Evolutionary conservation across 805 yeast species (phyloP).

Genomic region (Wickerhamomyces bisporus): DNA sequence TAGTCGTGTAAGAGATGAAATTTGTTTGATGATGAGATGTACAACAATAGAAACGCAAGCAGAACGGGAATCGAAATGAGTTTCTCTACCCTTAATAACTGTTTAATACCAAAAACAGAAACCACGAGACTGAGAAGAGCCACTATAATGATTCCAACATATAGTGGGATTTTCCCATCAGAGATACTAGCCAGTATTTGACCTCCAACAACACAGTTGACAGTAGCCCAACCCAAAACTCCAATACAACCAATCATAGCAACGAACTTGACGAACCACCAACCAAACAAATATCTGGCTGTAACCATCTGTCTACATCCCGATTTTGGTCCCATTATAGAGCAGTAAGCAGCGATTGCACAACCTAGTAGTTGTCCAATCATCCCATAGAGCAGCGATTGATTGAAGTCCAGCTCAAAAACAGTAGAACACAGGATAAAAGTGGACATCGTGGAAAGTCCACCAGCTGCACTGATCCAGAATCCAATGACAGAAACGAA

Average conservation of each 20-base stretch:
- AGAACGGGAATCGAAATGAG: conserved; percentile 64
- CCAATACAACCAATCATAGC: conserved; percentile 70
- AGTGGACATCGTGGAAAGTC: conserved; percentile 85
- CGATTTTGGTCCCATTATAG: conserved; percentile 85
- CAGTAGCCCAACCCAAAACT: conserved; percentile 89
- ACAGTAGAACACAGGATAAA: conserved; percentile 71
- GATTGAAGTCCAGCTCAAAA: conserved; percentile 63
- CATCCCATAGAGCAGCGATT: conserved; percentile 57
- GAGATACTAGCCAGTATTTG: conserved; percentile 68
- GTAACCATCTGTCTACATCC: conserved; percentile 89
- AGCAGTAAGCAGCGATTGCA: conserved; percentile 72
- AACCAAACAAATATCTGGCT: conserved; percentile 75
- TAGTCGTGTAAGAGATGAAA: conserved; percentile 30
- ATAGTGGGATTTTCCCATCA: conserved; percentile 58
- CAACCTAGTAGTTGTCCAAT: conserved; percentile 67
- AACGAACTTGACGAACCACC: conserved; percentile 77
- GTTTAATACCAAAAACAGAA: conserved; percentile 74
- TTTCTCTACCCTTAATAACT: conserved; percentile 63
- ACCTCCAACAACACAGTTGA: conserved; percentile 86
- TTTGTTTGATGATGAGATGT: conserved; percentile 51
- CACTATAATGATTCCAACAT: conserved; percentile 71
- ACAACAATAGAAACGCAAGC: conserved; percentile 60
- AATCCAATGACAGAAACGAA: conserved; percentile 55
- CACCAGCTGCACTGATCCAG: conserved; percentile 85
- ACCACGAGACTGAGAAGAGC: conserved; percentile 58